These are phyloP conservation scores for Colletotrichum sublineola DNA, from an alignment of 2,329 filamentous ascomycete species.

Conservation along the genomic window DNA sequence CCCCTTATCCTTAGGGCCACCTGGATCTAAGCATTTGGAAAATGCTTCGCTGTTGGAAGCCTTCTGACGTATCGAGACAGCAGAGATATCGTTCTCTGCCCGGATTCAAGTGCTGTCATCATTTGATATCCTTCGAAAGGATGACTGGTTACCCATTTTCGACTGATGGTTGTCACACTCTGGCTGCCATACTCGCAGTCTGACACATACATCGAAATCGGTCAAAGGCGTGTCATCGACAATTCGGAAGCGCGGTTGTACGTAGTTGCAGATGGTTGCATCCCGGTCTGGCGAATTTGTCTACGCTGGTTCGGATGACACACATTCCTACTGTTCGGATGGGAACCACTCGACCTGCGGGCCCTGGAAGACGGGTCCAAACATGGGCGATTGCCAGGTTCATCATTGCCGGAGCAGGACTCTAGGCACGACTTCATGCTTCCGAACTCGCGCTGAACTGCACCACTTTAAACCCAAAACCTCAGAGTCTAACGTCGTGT, in stretches of 20 bases:
- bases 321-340: constrained; percentile 11
- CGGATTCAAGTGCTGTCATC: constrained; percentile 7
- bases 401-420: constrained; percentile 17
- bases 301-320: constrained; percentile 2
- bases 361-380: constrained; percentile 21
- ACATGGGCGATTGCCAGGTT: constrained; percentile 2
- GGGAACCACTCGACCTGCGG: constrained; percentile 30
- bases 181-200: constrained; percentile 28
- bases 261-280: constrained; percentile 10
- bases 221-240: constrained; percentile 29
- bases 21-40: constrained; percentile 26
- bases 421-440: constrained; percentile 26
- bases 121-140: constrained; percentile 20
- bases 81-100: not conserved
- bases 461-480: not conserved
- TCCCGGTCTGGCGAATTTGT: not conserved
- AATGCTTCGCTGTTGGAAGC: constrained; percentile 8
- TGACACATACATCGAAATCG: constrained; percentile 11
- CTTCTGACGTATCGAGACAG: constrained; percentile 29
- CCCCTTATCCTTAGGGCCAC: constrained; percentile 24
- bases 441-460: constrained; percentile 7
- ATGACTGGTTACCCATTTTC: constrained; percentile 27
- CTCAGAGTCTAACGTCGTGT: not conserved
- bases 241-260: not conserved
- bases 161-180: constrained; percentile 27